Evolutionary conservation across 2,329 filamentous ascomycete genomes (phyloP), one percentile per base, ranked within the genome.

Genomic region (Penicillium sp.): DNA sequence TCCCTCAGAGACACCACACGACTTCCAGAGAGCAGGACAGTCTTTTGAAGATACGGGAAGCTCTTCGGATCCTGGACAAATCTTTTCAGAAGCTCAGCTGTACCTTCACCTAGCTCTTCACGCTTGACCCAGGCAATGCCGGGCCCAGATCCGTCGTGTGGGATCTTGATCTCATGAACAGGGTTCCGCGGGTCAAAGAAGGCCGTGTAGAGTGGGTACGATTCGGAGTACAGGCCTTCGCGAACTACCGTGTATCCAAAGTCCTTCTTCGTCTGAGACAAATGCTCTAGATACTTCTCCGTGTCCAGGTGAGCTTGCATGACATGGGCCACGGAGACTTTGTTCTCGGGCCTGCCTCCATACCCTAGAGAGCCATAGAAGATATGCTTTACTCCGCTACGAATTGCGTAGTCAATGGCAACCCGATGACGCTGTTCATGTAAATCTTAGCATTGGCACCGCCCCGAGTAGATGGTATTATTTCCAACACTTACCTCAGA

Each of bases 181-280:
- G 61, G 52, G n/a, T 63, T 48, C 9, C 57, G 47, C 2, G 64
- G 59, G 50, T 76, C 65, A 54, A 76, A 76, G 59, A 79, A 81
- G 1, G 76, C 76, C 0, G 78, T 77, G 64, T 83, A 84, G 49
- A 83, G 71, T 12, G 80, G 80, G 66, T 77, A 82, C 1, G 77
- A 80, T 62, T 84, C 80, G 4, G 75, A 72, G 59, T 83, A 84
- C 33, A 83, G 62, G 0, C 80, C 81, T 58, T 82, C 78, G 9
- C 81, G 74, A 18, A 83, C 58, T 10, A 75, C 66, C 10, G 79
- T 81, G 59, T 76, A 80, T 1, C 69, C 70, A 48, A 80, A 68
- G 1, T n/a, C 47, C 10, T 46, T 47, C 15, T 46, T 10, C 12
- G 24, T 26, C 24, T 26, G 24, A 49, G 5, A 7, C 43, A 23